Evolutionary conservation across 73 alveolate species (phyloP), one percentile per base, ranked within the genome.

Genomic region (Paramecium sexaurelia): DNA sequence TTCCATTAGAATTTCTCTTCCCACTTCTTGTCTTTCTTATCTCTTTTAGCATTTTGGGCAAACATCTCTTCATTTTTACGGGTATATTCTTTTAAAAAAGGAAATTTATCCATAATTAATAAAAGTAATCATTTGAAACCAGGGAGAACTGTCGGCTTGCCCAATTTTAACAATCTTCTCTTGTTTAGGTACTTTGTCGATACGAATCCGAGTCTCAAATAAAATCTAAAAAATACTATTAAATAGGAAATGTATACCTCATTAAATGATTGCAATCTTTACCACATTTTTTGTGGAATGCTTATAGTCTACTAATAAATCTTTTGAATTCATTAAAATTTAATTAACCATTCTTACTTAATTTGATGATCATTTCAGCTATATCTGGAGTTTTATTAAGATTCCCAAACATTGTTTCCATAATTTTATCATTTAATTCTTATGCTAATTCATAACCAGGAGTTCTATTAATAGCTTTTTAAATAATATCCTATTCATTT

Each of bases 61-160:
- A 13, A 71, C 56, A 71, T 37, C 17, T 32, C 86, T n/a, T 71
- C 86, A 71, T 71, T 71, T 37, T 20, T 71, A 22, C 56, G 55
- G 15, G 86, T 37, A 36, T 71, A 71, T 35, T 71, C 86, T 40
- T 71, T 37, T 33, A 71, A 36, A 37, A 71, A 71, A 20, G 37
- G 55, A 71, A 71, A 71, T 35, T 71, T 71, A 71, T 71, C 86
- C 86, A 71, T 71, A 71, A 61, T 61, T 51, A 51, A 51, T 51
- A 51, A 51, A 51, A 51, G 67, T 51, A 51, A 61, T 61, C 83
- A 61, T 32, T 61, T 61, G 43, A 61, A 61, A 61, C 83, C 83
- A 33, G 87, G 87, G 20, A 39, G 57, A 20, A 73, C 57, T 32
- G 7, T 36, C 57, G 87, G 87, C 43, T 73, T 73, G 61, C 66